Percentiles rank a stretch among this genome's conserved stretches.
These are phyloP conservation scores for Boeremia lycopersici DNA, from an alignment of 2,329 filamentous ascomycete genomes.

Conservation along the genomic window DNA sequence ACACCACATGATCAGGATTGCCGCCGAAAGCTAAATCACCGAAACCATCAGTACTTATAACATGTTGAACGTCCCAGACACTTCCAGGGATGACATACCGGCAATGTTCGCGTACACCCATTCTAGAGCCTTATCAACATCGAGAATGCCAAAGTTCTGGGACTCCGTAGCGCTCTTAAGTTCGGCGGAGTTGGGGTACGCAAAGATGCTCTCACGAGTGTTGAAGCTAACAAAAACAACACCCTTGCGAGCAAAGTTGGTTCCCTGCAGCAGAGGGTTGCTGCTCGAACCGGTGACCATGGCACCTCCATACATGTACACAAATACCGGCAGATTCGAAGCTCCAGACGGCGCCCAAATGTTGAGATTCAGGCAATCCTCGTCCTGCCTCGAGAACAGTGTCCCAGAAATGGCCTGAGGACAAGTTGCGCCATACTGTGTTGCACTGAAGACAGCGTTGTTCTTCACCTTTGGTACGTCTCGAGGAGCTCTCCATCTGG, in stretches of 20 bases:
- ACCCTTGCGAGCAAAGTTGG: constrained; percentile 41
- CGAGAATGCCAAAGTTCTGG: constrained; percentile 46
- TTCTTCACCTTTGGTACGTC: constrained; percentile 16
- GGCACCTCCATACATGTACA: constrained; percentile 54
- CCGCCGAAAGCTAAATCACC: constrained; percentile 44
- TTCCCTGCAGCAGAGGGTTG: constrained; percentile 52
- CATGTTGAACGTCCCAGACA: too few species aligned
- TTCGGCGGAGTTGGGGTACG: constrained; percentile 51
- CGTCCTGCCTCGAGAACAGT: constrained; percentile 27
- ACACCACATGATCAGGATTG: constrained; percentile 51
- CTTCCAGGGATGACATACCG: constrained; percentile 1
- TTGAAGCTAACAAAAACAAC: constrained; percentile 36
- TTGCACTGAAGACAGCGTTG: constrained; percentile 24
- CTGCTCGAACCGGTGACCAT: constrained; percentile 51
- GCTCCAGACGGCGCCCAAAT: constrained; percentile 28
- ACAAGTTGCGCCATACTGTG: constrained; percentile 31
- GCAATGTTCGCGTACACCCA: constrained; percentile 47
- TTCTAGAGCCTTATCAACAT: constrained; percentile 46
- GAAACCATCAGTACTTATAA: not conserved
- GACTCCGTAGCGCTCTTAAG: constrained; percentile 25
- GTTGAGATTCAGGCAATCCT: constrained; percentile 51
- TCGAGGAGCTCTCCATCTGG: constrained; percentile 29
- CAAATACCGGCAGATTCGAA: constrained; percentile 39
- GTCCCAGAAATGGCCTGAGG: constrained; percentile 32
- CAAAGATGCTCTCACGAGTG: constrained; percentile 45